Percentiles rank a stretch among this genome's conserved stretches.
These are phyloP conservation scores for Arthrobotrys iridis DNA, from an alignment of 2,329 filamentous ascomycete species.

Conservation along the genomic window DNA sequence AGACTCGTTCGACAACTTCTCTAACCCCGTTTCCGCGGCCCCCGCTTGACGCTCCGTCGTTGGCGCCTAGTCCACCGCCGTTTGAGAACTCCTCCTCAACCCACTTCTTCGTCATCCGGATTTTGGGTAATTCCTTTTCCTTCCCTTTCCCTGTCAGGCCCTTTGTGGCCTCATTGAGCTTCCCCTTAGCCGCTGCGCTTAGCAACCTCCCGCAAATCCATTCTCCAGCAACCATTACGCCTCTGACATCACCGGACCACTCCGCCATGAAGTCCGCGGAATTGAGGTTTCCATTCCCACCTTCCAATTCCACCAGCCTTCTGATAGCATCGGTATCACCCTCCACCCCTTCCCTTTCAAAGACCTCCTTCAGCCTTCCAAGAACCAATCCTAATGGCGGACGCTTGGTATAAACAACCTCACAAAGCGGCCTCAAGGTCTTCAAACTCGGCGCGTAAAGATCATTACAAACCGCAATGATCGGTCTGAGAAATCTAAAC, in stretches of 20 bases:
- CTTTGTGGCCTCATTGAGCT: conserved; percentile 59
- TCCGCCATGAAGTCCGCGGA: conserved; percentile 63
- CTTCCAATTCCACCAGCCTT: conserved; percentile 82
- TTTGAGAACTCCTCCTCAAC: conserved; percentile 79
- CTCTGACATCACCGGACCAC: conserved; percentile 73
- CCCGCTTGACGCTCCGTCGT: conserved; percentile 58
- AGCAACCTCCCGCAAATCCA: conserved; percentile 81
- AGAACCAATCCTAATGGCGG: conserved; percentile 88
- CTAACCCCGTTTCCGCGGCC: conserved; percentile 71
- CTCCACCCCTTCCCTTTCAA: conserved; percentile 85
- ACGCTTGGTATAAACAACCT: conserved; percentile 90
- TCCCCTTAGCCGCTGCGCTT: conserved; percentile 27
- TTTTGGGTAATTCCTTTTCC: conserved; percentile 58
- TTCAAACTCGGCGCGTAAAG: conserved; percentile 90
- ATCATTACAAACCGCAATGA: conserved; percentile 97
- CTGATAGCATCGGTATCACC: conserved; percentile 90
- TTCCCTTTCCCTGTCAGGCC: conserved; percentile 56
- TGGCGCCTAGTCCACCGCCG: conserved; percentile 66
- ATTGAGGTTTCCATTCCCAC: conserved; percentile 78
- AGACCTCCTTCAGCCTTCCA: conserved; percentile 80
- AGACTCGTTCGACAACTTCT: conserved; percentile 74
- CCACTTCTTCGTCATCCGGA: conserved; percentile 76
- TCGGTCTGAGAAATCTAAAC: conserved; percentile 84
- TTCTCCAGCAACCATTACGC: conserved; percentile 85
- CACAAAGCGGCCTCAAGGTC: conserved; percentile 85